Percentiles rank a stretch among this genome's conserved stretches.
phyloP scores from a whole-genome alignment of 495 filamentous ascomycete species.

The Aspergillus saccharolyticus region DNA sequence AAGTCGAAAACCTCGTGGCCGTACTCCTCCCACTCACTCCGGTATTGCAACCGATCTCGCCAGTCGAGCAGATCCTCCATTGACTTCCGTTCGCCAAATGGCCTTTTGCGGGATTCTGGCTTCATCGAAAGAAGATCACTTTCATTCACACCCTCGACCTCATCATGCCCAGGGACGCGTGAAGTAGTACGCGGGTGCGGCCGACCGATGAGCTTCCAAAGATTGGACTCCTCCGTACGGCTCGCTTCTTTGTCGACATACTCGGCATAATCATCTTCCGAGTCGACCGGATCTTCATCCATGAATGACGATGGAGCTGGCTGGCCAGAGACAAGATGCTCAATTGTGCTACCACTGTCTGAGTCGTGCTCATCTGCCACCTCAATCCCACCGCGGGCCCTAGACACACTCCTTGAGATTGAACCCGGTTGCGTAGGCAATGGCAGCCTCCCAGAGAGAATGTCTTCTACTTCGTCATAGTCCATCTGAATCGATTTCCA shows the following conservation, averaged over 20 bases:
- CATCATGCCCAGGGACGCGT: neutral
- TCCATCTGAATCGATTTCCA: conserved; percentile 30
- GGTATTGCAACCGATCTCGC: conserved; percentile 41
- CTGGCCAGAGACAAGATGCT: neutral
- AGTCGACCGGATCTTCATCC: conserved; percentile 17
- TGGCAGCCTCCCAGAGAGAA: conserved; percentile 27
- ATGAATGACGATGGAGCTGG: too few relatives aligned
- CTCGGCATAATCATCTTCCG: conserved; percentile 51
- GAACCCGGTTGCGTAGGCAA: conserved; percentile 2
- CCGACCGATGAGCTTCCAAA: conserved; percentile 50
- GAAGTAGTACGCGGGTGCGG: conserved; percentile 15
- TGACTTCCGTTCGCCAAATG: conserved; percentile 24
- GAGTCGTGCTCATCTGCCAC: conserved; percentile 20
- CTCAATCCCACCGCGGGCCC: conserved; percentile 7
- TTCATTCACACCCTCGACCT: neutral
- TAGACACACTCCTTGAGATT: conserved; percentile 5
- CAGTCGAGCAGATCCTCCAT: conserved; percentile 37
- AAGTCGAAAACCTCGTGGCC: conserved; percentile 28
- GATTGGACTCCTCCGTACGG: conserved; percentile 47
- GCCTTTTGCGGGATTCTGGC: neutral
- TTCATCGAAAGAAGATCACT: neutral
- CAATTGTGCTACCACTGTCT: conserved; percentile 12
- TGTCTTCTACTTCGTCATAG: conserved; percentile 53
- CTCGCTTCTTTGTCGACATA: conserved; percentile 46
- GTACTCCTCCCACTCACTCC: conserved; percentile 48